Base-by-base conservation (phyloP, 1,284 basidiomycete genomes). In the Pisolithus thermaeus region DNA sequence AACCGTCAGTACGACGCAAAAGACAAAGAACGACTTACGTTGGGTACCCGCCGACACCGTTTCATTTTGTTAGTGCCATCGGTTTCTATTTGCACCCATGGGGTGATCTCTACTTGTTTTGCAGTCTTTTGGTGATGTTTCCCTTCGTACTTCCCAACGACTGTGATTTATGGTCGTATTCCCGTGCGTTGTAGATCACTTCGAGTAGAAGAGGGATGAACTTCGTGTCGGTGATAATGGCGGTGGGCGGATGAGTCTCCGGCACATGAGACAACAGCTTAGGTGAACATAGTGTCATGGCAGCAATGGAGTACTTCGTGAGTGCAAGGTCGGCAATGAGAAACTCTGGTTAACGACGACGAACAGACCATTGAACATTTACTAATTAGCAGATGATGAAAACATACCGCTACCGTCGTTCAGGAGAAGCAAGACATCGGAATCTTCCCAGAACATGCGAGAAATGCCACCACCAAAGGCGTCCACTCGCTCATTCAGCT, bases 301-400 rank as follows among this genome's bases (percentile, higher is more conserved):
- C 87, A 2, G 79, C 73, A 49, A 91, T 81, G 7, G 82, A 83
- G 58, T 83, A 75, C 2, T 81, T 79, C 4, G 86, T 81, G 32
- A 91, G 74, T 4, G 88, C 88, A 28, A 91, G 73, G 66, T 91
- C 89, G 20, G 80, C 74, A 48, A 90, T 75, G 56, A 91, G 59
- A 58, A 88, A 90, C 64, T 91, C 88, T 91, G 60, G 6, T 4
- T 32, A 18, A 14, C 9, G 5, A 16, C 14, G 20, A 7, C 16
- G 25, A 3, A 52, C 38, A 47, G 28, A 5, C 43, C 27, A 46
- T 16, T 41, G 46, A 46, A 42, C 52, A 54, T 53, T 12, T n/a
- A 7, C 11, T 46, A 16, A 22, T 27, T 23, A 46, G 22, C 22
- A 49, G 16, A 27, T 46, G 8, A 16, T 27, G 38, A 5, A 36